Base-by-base conservation (phyloP, 1,284 basidiomycete species). In the Coniferiporia sulphurascens region DNA sequence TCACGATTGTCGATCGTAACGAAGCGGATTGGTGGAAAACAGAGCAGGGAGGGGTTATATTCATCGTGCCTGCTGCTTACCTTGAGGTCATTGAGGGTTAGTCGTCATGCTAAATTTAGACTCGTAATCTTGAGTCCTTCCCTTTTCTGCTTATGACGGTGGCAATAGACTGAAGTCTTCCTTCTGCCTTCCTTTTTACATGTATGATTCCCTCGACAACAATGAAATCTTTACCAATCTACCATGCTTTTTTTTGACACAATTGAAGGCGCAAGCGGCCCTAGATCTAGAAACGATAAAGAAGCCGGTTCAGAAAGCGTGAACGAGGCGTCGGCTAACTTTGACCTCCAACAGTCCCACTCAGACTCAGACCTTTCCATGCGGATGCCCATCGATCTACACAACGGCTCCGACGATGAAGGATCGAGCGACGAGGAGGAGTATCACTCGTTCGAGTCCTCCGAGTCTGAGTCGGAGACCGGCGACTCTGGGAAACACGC, bases 11-110 rank as follows among this genome's bases (percentile, higher is more conserved):
- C 58, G 95, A 97, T 70, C 81, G 76, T 56, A 81, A 79, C 60
- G 94, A 95, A 65, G 77, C 77, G 53, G 91, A 93, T 69, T 98
- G 95, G 95, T 97, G 91, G 91, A 96, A 95, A 76, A 88, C 87
- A 38, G 93, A 95, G 74, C 82, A 84, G 69, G 83, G 82, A 58
- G 93, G 93, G 38, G 74, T 86, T 61, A 85, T 95, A 60, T 90
- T 90, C 74, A 86, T 95, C 68, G 92, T 95, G 3, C 95, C 95
- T 50, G 91, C 93, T 45, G 84, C 87, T 17, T 97, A 96, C 70
- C 72, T 98, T 70, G 90, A 95, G 72, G 72, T 89, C 66, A 77
- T 79, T 67, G 85, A 88, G 82, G 91, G 92, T 94, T 87, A 93
- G 91, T 94, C 72, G 68, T 71, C 70, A 63, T 65, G 64, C 70